Base-by-base conservation (phyloP, 805 yeast genomes). In the Teunomyces pallodes region DNA sequence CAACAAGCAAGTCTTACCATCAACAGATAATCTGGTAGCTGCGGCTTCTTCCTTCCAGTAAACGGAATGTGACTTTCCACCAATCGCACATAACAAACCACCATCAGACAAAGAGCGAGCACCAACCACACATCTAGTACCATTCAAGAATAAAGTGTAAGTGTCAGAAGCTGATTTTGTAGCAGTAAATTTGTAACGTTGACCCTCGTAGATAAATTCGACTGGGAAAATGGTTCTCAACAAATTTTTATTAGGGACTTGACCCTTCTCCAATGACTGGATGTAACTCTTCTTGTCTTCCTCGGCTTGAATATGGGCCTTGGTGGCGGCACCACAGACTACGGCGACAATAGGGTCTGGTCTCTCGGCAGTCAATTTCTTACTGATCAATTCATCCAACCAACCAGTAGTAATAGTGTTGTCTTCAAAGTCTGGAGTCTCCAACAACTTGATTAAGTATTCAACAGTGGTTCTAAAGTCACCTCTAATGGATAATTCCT, bases 391-490 rank as follows among this genome's bases (percentile, higher is more conserved):
- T 70, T 92, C 98, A 70, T 94, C 99, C 63, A 94, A 82, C 99
- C 99, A 94, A 48, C 98, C 98, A 49, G 99, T 94, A 50, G 99
- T 94, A 62, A 94, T 92, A 43, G 94, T 92, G 70, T 94, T 95
- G 49, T 86, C 90, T 72, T 90, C 97, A 60, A 94, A 94, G 65
- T 87, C 99, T 47, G 96, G 94, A 20, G 99, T 91, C 74, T 94
- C 98, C 61, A 94, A 79, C 58, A 94, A 79, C 68, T 92, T 92
- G 71, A 95, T 94, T 63, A 94, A 80, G 65, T 94, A 94, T 72
- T 94, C 99, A 54, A 92, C 97, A 12, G 99, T 94, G 28, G 99
- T 94, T 71, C 96, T 83, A 79, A 94, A 94, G 63, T 94, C 99
- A 80, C 99, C 99, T 70, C 99, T 84, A 60, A 94, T 94, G 47